A percentile compares a stretch with the other conserved stretches of the same genome.
These are phyloP conservation scores for Microbotryomycetes sp. DNA, from an alignment of 1,284 basidiomycete genomes.

Conservation along the genomic window DNA sequence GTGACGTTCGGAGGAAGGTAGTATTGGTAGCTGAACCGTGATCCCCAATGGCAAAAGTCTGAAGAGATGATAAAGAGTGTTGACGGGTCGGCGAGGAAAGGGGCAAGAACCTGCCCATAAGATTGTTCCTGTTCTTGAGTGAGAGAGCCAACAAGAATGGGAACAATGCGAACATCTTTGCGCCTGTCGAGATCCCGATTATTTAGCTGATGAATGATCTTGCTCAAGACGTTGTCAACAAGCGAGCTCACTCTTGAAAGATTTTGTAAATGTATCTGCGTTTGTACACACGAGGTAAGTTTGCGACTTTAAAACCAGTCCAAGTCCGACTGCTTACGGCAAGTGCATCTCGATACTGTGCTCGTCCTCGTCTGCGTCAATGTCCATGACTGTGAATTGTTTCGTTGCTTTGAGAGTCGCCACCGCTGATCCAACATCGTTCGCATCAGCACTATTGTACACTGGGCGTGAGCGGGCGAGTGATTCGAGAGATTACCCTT, in stretches of 20 bases:
- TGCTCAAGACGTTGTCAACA: background rate
- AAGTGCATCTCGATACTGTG: constrained; percentile 87
- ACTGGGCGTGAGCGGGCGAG: background rate
- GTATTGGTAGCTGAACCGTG: constrained; percentile 22
- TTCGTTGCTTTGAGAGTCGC: constrained; percentile 59
- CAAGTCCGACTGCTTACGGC: no score
- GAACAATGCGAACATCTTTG: constrained; percentile 69
- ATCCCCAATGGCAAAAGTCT: constrained; percentile 96
- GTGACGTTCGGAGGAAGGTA: constrained; percentile 2
- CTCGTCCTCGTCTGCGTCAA: constrained; percentile 76
- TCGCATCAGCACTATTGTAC: background rate
- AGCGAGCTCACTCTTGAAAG: constrained; percentile 60
- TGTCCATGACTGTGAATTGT: constrained; percentile 62
- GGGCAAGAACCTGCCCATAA: constrained; percentile 66
- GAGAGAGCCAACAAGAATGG: constrained; percentile 84
- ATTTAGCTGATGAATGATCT: background rate
- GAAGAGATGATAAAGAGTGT: constrained; percentile 88
- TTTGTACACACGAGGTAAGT: no score
- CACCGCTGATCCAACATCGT: constrained; percentile 50
- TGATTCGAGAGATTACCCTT: constrained; percentile 50
- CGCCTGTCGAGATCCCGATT: constrained; percentile 48
- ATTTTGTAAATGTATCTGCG: constrained; percentile 67
- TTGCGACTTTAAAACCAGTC: no score
- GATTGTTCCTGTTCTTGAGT: constrained; percentile 52
- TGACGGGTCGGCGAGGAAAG: constrained; percentile 64